phyloP scores from a whole-genome alignment of 1,284 basidiomycete species.

The Naganishia liquefaciens region DNA sequence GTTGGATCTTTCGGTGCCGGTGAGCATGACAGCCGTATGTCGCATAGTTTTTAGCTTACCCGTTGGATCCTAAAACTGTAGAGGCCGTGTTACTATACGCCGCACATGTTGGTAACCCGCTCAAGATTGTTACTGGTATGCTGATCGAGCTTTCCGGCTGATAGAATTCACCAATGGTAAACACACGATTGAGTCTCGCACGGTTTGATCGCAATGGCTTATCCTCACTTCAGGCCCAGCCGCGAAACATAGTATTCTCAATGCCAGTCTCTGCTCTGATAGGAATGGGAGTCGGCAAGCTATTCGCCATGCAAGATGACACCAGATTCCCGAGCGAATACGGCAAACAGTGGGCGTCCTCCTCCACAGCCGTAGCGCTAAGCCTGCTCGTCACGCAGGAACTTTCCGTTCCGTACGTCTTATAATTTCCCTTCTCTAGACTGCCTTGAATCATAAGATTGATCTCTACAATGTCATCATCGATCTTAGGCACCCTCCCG shows the following conservation, averaged over 20 bases:
- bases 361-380: conserved; percentile 21
- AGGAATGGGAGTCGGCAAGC: conserved; percentile 28
- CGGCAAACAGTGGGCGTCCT: conserved; percentile 24
- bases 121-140: no score
- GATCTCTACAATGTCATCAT: neutral
- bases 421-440: no score
- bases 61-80: neutral
- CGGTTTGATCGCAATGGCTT: neutral
- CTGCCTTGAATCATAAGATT: neutral
- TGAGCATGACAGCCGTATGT: neutral
- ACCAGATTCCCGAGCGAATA: conserved; percentile 24
- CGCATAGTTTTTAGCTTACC: neutral
- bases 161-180: conserved; percentile 27
- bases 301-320: conserved; percentile 25
- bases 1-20: conserved; percentile 29
- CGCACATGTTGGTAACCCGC: neutral
- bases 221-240: conserved; percentile 9
- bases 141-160: neutral
- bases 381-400: conserved; percentile 27
- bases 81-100: conserved; percentile 29
- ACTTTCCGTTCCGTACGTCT: conserved; percentile 24
- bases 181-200: no score
- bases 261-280: conserved; percentile 28
- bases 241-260: conserved; percentile 18
- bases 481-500: conserved; percentile 17